Evolutionary conservation across 495 filamentous ascomycete species (phyloP).

Genomic region (Xylaria nigripes): DNA sequence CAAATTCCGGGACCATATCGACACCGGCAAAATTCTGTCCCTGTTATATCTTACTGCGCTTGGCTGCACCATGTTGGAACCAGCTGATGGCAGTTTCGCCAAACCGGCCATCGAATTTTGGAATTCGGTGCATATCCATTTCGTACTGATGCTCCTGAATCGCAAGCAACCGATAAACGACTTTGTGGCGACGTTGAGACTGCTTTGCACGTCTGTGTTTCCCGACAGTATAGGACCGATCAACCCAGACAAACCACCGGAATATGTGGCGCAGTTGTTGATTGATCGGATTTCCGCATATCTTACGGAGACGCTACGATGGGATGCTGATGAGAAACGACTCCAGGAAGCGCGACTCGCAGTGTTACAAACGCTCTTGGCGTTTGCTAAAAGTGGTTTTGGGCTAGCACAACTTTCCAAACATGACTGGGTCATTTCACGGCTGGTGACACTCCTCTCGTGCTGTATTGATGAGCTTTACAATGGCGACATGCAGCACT

Average conservation of each 20-base stretch:
- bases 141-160: constrained; percentile 36
- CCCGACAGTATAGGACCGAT: constrained; percentile 39
- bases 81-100: constrained; percentile 11
- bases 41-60: constrained; percentile 34
- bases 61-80: constrained; percentile 27
- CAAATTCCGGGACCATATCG: constrained; percentile 24
- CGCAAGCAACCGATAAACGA: constrained; percentile 38
- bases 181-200: constrained; percentile 31
- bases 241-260: constrained; percentile 23
- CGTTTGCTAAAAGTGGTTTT: constrained; percentile 32
- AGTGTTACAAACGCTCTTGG: constrained; percentile 29
- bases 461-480: constrained; percentile 39
- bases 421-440: constrained; percentile 33
- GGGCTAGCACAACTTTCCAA: constrained; percentile 32
- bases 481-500: constrained; percentile 30
- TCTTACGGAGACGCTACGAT: constrained; percentile 31
- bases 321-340: constrained; percentile 26
- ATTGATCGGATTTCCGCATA: constrained; percentile 36
- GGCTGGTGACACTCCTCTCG: constrained; percentile 31
- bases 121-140: constrained; percentile 39
- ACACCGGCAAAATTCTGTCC: constrained; percentile 32
- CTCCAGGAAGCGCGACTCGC: constrained; percentile 26
- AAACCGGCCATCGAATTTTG: constrained; percentile 34
- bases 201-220: constrained; percentile 36
- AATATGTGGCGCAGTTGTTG: constrained; percentile 26